phyloP scores from a whole-genome alignment of 1,284 basidiomycete genomes.

The Cryptococcus depauperatus region DNA sequence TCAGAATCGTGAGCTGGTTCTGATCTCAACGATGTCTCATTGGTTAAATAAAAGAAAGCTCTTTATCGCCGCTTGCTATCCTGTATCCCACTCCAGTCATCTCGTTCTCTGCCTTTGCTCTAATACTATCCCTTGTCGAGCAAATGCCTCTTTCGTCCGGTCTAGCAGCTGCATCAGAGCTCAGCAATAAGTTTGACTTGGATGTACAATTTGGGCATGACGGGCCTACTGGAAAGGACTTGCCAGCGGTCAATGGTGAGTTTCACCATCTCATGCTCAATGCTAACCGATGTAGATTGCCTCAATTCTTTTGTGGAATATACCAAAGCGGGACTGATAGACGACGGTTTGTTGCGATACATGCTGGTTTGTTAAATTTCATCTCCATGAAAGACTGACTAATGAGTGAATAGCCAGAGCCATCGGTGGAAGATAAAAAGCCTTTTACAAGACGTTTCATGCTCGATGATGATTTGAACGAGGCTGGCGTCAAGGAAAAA shows the following conservation, averaged over 20 bases:
- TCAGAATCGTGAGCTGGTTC: constrained; percentile 24
- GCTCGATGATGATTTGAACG: too few relatives aligned
- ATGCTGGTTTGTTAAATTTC: constrained; percentile 4
- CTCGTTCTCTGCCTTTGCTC: constrained; percentile 21
- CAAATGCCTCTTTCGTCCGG: constrained; percentile 16
- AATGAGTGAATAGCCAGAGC: neutral
- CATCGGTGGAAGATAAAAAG: neutral
- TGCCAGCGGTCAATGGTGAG: constrained; percentile 21
- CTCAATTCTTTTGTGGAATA: constrained; percentile 6
- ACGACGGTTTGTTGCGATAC: constrained; percentile 3
- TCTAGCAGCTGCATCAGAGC: constrained; percentile 17
- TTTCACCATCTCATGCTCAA: neutral
- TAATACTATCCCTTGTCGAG: constrained; percentile 23
- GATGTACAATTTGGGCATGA: constrained; percentile 17
- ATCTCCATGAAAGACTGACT: neutral
- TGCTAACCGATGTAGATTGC: constrained; percentile 6
- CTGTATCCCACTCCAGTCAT: constrained; percentile 23
- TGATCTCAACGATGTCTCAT: too few relatives aligned
- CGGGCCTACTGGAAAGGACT: constrained; percentile 15
- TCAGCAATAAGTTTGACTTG: constrained; percentile 23
- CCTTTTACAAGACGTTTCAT: neutral
- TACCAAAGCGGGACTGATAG: constrained; percentile 9
- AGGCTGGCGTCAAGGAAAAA: too few relatives aligned
- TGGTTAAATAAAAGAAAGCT: too few relatives aligned
- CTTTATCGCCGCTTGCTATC: constrained; percentile 23